Evolutionary conservation across 208 protist species (phyloP).

Genomic region (Crithidia acanthocephali): DNA sequence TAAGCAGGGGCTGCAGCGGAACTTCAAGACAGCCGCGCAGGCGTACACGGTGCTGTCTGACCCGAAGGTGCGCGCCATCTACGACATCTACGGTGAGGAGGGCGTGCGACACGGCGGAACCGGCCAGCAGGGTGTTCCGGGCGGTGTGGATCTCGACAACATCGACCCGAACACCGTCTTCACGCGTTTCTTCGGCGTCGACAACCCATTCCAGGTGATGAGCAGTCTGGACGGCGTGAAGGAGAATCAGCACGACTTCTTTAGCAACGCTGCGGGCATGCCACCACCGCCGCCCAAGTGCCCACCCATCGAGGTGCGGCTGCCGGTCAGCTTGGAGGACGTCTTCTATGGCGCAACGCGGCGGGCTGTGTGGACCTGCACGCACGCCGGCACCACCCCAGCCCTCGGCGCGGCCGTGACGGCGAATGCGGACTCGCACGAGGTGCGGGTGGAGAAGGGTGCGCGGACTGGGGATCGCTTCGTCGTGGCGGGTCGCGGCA

Average conservation of each 20-base stretch:
- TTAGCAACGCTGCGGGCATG: conserved; percentile 64
- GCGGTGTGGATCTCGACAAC: conserved; percentile 76
- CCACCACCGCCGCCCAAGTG: conserved; percentile 61
- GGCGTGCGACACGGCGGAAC: conserved; percentile 90
- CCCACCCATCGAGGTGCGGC: conserved; percentile 54
- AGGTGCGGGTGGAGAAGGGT: conserved; percentile 75
- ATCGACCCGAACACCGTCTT: conserved; percentile 86
- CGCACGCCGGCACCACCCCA: conserved; percentile 28
- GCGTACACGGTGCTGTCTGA: conserved; percentile 91
- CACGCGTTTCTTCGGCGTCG: conserved; percentile 87
- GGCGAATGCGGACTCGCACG: conserved; percentile 49
- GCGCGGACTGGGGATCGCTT: conserved; percentile 74
- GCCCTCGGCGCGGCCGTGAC: conserved; percentile 29
- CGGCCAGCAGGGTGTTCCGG: conserved; percentile 76
- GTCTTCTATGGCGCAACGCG: conserved; percentile 86
- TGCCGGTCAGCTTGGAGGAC: conserved; percentile 82
- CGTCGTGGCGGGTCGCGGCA: conserved; percentile 62
- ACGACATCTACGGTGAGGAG: conserved; percentile 92
- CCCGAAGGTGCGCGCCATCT: conserved; percentile 86
- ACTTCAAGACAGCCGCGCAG: conserved; percentile 83
- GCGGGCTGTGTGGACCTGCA: conserved; percentile 61
- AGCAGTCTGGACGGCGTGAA: conserved; percentile 67
- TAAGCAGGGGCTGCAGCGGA: conserved; percentile 58
- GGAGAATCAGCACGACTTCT: conserved; percentile 86
- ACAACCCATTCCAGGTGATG: conserved; percentile 90